phyloP scores from a whole-genome alignment of 129 eudicot genomes.

The Helichrysum umbraculigerum region DNA sequence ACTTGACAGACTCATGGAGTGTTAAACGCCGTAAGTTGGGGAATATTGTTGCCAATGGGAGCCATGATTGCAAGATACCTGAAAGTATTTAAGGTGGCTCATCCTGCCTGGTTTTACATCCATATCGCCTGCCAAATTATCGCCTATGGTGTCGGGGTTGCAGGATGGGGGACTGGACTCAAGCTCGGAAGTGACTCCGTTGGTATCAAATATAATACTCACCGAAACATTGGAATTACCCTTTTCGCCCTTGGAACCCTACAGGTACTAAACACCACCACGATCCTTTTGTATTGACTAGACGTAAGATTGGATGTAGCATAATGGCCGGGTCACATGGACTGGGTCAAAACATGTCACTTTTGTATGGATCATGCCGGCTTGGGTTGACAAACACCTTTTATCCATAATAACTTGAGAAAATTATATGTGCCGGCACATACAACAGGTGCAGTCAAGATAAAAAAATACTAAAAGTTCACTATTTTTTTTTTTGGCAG shows the following conservation, averaged over 20 bases:
- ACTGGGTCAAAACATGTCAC: background rate
- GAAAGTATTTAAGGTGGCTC: conserved; percentile 79
- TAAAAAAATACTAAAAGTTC: too few relatives aligned
- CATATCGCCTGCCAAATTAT: conserved; percentile 68
- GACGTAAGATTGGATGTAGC: background rate
- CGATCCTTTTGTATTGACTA: background rate
- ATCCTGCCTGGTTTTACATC: conserved; percentile 97
- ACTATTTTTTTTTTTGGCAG: too few relatives aligned
- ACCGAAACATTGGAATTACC: conserved; percentile 76
- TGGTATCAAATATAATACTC: conserved; percentile 44
- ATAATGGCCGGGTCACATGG: background rate
- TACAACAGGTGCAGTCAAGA: too few relatives aligned
- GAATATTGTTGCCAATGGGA: conserved; percentile 84
- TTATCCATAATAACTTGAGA: too few relatives aligned
- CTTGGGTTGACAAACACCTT: background rate
- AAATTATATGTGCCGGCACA: too few relatives aligned
- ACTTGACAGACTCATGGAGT: conserved; percentile 79
- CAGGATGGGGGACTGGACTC: conserved; percentile 90
- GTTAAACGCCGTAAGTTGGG: conserved; percentile 92
- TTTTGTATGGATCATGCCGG: background rate
- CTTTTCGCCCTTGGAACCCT: conserved; percentile 77
- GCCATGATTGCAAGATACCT: conserved; percentile 84
- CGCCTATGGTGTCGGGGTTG: conserved; percentile 77
- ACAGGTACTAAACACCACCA: conserved; percentile 50
- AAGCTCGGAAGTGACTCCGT: conserved; percentile 78